phyloP scores from a whole-genome alignment of 352 stramenopile species.

The Phytophthora lateralis region DNA sequence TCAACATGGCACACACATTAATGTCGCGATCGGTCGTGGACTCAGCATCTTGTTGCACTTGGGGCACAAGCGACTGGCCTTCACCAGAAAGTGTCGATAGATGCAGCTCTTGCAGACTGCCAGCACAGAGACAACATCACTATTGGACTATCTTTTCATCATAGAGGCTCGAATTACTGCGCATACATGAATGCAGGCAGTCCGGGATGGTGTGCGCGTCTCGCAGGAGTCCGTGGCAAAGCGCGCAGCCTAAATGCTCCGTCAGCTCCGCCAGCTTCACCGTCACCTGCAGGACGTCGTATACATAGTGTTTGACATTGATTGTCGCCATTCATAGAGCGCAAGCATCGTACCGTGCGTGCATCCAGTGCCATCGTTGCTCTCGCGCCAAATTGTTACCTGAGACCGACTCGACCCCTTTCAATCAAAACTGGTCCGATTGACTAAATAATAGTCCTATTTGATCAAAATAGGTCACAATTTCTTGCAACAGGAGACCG shows the following conservation, averaged over 20 bases:
- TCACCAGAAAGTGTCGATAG: conserved; percentile 74
- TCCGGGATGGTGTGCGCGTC: conserved; percentile 85
- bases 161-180: neutral
- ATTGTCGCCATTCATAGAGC: neutral
- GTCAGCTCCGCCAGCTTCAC: conserved; percentile 60
- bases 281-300: conserved; percentile 39
- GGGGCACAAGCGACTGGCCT: conserved; percentile 60
- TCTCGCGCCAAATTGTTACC: conserved; percentile 23
- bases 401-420: conserved; percentile 6
- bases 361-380: conserved; percentile 33
- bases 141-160: conserved; percentile 1
- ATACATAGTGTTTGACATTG: neutral
- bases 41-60: conserved; percentile 64
- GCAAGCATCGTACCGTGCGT: conserved; percentile 25
- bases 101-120: conserved; percentile 89
- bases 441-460: neutral
- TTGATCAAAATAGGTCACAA: too few species aligned
- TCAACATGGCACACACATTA: conserved; percentile 51
- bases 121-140: neutral
- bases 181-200: conserved; percentile 82
- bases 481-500: neutral
- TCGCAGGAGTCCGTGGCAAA: conserved; percentile 71
- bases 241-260: conserved; percentile 64
- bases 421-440: conserved; percentile 9
- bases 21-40: conserved; percentile 57